phyloP scores from a whole-genome alignment of 1,284 basidiomycete species.

The Fereydounia khargensis region DNA sequence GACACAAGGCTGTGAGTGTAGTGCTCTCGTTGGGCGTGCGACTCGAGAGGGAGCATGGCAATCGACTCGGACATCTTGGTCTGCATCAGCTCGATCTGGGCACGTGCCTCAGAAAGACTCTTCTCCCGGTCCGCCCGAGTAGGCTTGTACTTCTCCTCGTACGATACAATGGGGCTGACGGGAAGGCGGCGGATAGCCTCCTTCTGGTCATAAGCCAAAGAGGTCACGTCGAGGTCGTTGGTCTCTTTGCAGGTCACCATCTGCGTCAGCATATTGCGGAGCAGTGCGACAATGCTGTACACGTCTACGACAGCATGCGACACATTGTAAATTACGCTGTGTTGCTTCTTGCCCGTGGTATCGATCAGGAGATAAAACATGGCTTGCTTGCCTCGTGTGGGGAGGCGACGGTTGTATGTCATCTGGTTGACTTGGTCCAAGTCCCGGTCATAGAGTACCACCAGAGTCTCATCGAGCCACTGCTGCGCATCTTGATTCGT shows the following conservation, averaged over 20 bases:
- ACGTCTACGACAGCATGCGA: constrained; percentile 28
- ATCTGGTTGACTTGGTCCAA: constrained; percentile 1
- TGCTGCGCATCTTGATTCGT: too few relatives aligned
- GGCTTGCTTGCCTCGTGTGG: constrained; percentile 17
- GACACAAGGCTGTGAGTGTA: constrained; percentile 10
- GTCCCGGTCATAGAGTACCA: too few relatives aligned
- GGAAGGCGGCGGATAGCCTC: constrained; percentile 10
- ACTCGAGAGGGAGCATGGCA: constrained; percentile 1
- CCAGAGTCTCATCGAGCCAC: constrained; percentile 20
- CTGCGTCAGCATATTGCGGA: constrained; percentile 14
- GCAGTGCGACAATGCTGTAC: constrained; percentile 14
- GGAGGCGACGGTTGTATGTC: constrained; percentile 16
- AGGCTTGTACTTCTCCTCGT: constrained; percentile 12
- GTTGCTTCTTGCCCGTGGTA: not conserved
- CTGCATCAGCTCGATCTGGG: constrained; percentile 9
- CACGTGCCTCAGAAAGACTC: constrained; percentile 1
- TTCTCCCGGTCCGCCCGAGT: not conserved
- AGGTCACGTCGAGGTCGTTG: constrained; percentile 11
- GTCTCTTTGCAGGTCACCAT: too few relatives aligned
- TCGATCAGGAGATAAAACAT: constrained; percentile 23
- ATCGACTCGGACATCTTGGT: constrained; percentile 13
- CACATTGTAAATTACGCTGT: constrained; percentile 20
- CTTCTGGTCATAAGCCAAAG: constrained; percentile 8
- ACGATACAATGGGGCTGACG: constrained; percentile 8
- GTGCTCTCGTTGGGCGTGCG: constrained; percentile 9